Evolutionary conservation across 208 protist species (phyloP).

Genomic region (Crithidia acanthocephali): DNA sequence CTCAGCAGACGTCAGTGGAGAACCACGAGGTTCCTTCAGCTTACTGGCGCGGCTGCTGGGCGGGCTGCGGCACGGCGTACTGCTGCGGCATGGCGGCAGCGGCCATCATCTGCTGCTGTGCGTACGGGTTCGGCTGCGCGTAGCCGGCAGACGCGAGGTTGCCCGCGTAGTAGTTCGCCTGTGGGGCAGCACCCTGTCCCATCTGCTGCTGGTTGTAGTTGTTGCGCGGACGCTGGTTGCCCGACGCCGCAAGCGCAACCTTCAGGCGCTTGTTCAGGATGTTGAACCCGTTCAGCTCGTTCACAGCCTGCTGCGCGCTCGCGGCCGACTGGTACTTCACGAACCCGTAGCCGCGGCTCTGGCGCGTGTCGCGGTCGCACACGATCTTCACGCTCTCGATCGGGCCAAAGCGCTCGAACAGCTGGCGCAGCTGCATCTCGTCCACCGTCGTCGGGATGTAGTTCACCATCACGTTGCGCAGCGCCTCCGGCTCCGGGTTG

Average conservation of each 20-base stretch:
- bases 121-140: constrained; percentile 62
- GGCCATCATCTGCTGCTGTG: constrained; percentile 74
- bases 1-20: not conserved
- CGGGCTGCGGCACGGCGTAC: constrained; percentile 55
- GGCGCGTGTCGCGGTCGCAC: constrained; percentile 82
- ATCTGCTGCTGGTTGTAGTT: constrained; percentile 35
- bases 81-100: constrained; percentile 58
- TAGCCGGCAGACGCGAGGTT: constrained; percentile 57
- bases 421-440: constrained; percentile 80
- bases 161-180: constrained; percentile 63
- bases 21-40: not conserved
- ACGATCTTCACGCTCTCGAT: constrained; percentile 92
- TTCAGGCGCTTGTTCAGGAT: constrained; percentile 92
- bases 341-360: constrained; percentile 92
- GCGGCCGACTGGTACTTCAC: constrained; percentile 84
- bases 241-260: constrained; percentile 78
- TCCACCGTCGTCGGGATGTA: constrained; percentile 90
- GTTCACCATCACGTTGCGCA: constrained; percentile 92
- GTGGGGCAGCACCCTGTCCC: constrained; percentile 17
- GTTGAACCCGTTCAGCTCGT: constrained; percentile 82
- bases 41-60: constrained; percentile 50
- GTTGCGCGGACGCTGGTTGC: constrained; percentile 64
- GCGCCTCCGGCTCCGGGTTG: constrained; percentile 68
- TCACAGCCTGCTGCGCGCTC: constrained; percentile 80
- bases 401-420: constrained; percentile 85